Evolutionary conservation across 106 monocot species (phyloP), one percentile per base, ranked within the genome.

Genomic region (Triglochin maritima): DNA sequence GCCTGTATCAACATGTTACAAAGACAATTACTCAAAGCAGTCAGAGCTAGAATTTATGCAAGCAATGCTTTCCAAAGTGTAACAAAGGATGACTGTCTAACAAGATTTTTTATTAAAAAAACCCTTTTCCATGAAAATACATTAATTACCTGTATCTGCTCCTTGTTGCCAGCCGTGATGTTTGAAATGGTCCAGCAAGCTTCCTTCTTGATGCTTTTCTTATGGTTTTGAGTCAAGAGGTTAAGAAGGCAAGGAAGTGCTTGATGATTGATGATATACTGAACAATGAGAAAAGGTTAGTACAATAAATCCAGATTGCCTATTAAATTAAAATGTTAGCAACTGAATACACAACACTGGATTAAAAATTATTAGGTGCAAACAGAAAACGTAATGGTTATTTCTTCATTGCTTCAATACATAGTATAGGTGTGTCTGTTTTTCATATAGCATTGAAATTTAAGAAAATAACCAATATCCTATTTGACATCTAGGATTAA

Each of bases 171-270:
- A 46, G 76, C 76, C 44, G 76, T 77, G 8, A 77, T 70, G 50
- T 77, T 77, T 55, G 76, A 77, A 57, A 77, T 70, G 8, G 70
- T 77, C 76, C 76, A 77, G 14, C 76, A 77, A 49, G 70, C 76
- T 70, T 77, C 70, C 46, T 77, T 77, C 54, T 77, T 77, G 3
- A 77, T 70, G 64, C 70, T 77, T 70, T 77, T 77, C 57, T 77
- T 70, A 44, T 77, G 64, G 56, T 77, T 77, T 17, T 77, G 65
- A 2, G 70, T 77, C 69, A 70, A 58, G 3, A 77, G 63, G 9
- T 77, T 77, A 9, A 63, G 69, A 42, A 77, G 61, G 12, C 69
- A 69, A 44, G 69, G 64, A 2, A 77, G 70, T 13, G 70, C 76
- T 58, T 77, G 63, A 65, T 77, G 54, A 17, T 77, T 58, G 56